A percentile compares a stretch with the other conserved stretches of the same genome.
phyloP scores from a whole-genome alignment of 2,329 filamentous ascomycete genomes.

The Monosporascus sp. region DNA sequence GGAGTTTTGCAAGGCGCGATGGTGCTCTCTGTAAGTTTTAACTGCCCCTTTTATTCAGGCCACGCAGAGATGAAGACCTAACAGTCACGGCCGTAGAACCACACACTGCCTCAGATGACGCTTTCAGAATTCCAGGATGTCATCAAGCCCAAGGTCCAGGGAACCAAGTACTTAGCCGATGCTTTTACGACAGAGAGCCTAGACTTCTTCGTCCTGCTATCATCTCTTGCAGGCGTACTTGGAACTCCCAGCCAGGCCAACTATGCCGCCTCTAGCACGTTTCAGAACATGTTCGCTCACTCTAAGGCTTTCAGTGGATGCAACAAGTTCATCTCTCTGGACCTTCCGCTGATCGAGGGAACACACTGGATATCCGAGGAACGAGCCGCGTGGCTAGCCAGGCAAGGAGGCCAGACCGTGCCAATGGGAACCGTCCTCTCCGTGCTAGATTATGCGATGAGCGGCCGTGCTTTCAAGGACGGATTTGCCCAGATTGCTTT shows the following conservation, averaged over 20 bases:
- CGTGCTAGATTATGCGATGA: background rate
- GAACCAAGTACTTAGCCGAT: background rate
- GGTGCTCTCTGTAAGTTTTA: conserved; percentile 18
- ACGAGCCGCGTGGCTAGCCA: background rate
- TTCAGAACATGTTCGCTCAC: background rate
- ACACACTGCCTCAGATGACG: background rate
- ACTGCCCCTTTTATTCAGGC: no score
- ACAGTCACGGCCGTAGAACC: background rate
- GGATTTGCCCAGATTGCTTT: background rate
- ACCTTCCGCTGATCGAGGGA: background rate
- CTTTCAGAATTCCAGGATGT: background rate
- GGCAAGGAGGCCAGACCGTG: background rate
- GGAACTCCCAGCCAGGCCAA: background rate
- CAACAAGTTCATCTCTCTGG: background rate
- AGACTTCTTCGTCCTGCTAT: background rate
- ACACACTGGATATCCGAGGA: background rate
- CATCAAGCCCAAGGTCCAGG: background rate
- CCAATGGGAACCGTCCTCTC: background rate
- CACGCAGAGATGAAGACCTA: no score
- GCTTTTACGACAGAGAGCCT: background rate
- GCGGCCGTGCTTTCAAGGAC: background rate
- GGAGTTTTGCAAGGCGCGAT: conserved; percentile 36
- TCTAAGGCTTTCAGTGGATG: background rate
- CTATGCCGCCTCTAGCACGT: background rate
- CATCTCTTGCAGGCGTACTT: background rate